These are phyloP conservation scores for Pythium aquatile DNA, from an alignment of 352 stramenopile species.

Conservation along the genomic window DNA sequence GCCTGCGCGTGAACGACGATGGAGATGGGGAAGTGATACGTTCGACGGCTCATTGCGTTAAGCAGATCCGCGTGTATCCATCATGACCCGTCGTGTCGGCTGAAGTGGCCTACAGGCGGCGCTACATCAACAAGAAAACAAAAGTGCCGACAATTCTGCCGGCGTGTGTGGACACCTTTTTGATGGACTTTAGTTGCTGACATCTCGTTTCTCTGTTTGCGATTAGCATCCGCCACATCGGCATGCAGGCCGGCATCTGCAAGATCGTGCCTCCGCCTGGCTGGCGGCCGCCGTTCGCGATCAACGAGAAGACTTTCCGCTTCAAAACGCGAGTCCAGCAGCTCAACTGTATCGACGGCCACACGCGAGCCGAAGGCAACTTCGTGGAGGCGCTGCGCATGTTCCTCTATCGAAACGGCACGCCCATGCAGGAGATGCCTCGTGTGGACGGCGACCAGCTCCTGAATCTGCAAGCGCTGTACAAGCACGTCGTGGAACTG, in stretches of 20 bases:
- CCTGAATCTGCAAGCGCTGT: conserved; percentile 66
- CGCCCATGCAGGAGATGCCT: conserved; percentile 77
- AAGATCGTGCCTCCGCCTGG: conserved; percentile 97
- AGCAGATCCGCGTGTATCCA: conserved; percentile 14
- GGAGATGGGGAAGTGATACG: conserved; percentile 2
- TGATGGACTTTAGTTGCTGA: conserved; percentile 2
- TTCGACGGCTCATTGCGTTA: conserved; percentile 24
- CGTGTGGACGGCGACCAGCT: conserved; percentile 62
- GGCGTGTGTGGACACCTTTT: conserved; percentile 3
- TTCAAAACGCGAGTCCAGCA: conserved; percentile 97
- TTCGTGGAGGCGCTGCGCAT: conserved; percentile 81
- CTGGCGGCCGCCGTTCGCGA: conserved; percentile 90
- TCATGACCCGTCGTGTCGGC: neutral
- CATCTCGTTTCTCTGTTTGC: neutral
- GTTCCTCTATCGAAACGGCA: conserved; percentile 75
- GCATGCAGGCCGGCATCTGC: conserved; percentile 95
- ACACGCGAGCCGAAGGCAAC: conserved; percentile 72
- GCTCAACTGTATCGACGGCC: conserved; percentile 90
- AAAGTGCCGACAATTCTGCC: neutral
- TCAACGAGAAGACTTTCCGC: conserved; percentile 82
- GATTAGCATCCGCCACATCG: conserved; percentile 85
- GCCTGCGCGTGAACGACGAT: conserved; percentile 1
- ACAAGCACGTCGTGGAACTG: conserved; percentile 55
- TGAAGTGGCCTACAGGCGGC: neutral
- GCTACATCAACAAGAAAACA: conserved; percentile 7